Percentiles rank a stretch among this genome's conserved stretches.
Evolutionary conservation across 2,329 filamentous ascomycete species (phyloP).

Genomic region (Rhynchosporium agropyri): DNA sequence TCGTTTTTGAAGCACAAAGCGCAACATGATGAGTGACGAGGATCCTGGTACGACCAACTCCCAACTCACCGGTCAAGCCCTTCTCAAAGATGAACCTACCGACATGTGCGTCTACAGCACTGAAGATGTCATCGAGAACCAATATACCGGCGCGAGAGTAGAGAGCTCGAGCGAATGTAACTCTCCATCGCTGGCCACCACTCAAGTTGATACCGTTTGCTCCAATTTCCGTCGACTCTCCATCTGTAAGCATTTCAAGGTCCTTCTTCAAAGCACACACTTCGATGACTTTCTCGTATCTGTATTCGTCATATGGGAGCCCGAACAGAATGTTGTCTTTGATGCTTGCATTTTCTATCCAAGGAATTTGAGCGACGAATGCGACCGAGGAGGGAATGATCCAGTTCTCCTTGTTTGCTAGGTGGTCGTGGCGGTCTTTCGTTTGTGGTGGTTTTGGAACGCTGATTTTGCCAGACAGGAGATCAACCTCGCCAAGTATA

Average conservation of each 20-base stretch:
- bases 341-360: conserved; percentile 82
- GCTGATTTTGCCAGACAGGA: conserved; percentile 64
- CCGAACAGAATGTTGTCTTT: conserved; percentile 80
- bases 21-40: conserved; percentile 80
- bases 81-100: conserved; percentile 78
- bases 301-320: conserved; percentile 66
- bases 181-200: conserved; percentile 81
- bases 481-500: conserved; percentile 74
- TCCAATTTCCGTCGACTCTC: conserved; percentile 79
- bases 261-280: conserved; percentile 78
- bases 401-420: conserved; percentile 66
- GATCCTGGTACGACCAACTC: conserved; percentile 70
- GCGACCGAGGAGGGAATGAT: conserved; percentile 70
- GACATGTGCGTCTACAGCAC: conserved; percentile 77
- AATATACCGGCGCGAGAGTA: conserved; percentile 79
- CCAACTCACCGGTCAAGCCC: conserved; percentile 71
- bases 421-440: conserved; percentile 60
- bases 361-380: conserved; percentile 71
- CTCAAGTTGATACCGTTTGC: conserved; percentile 84
- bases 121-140: conserved; percentile 83
- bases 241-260: conserved; percentile 73
- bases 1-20: conserved; percentile 69
- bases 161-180: conserved; percentile 77
- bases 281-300: conserved; percentile 70
- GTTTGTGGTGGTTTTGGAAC: conserved; percentile 54